These are phyloP conservation scores for Ophidiomyces ophidiicola DNA, from an alignment of 2,329 filamentous ascomycete genomes.

Conservation along the genomic window DNA sequence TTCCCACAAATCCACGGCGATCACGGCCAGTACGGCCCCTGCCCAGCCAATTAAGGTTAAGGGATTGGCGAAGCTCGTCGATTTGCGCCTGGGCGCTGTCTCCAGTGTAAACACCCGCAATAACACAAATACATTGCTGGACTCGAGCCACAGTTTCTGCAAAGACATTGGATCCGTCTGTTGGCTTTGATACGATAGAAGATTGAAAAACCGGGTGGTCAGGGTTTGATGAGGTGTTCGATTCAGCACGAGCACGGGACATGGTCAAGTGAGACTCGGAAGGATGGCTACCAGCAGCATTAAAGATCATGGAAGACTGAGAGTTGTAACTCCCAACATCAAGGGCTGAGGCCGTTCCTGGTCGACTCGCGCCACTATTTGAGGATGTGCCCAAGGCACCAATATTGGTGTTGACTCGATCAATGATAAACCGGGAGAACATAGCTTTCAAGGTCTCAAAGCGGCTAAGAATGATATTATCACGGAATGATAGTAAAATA, in stretches of 20 bases:
- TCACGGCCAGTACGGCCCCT: slow-evolving; percentile 81
- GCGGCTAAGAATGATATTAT: slow-evolving; percentile 74
- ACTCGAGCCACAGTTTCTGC: slow-evolving; percentile 91
- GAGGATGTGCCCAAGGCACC: slow-evolving; percentile 30
- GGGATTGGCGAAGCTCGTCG: slow-evolving; percentile 67
- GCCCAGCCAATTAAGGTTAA: slow-evolving; percentile 96
- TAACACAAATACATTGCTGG: slow-evolving; percentile 88
- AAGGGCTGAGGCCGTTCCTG: slow-evolving; percentile 61
- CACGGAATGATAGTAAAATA: slow-evolving; percentile 76
- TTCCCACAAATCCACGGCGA: slow-evolving; percentile 75
- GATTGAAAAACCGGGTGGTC: slow-evolving; percentile 35
- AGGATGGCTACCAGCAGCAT: slow-evolving; percentile 45
- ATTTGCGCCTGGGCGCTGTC: slow-evolving; percentile 68
- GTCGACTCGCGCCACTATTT: slow-evolving; percentile 39
- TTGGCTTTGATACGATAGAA: slow-evolving; percentile 22
- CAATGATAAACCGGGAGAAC: slow-evolving; percentile 78
- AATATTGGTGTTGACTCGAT: slow-evolving; percentile 53
- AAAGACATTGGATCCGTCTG: slow-evolving; percentile 53
- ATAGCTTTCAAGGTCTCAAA: slow-evolving; percentile 81
- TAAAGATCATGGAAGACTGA: slow-evolving; percentile 67
- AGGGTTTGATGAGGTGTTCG: slow-evolving; percentile 54
- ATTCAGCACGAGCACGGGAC: slow-evolving; percentile 53
- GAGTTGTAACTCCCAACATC: slow-evolving; percentile 61
- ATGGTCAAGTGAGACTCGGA: slow-evolving; percentile 40
- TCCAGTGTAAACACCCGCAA: slow-evolving; percentile 61